Conservation (phyloP, 345 rosid genomes). For the Salix arbutifolia region DNA sequence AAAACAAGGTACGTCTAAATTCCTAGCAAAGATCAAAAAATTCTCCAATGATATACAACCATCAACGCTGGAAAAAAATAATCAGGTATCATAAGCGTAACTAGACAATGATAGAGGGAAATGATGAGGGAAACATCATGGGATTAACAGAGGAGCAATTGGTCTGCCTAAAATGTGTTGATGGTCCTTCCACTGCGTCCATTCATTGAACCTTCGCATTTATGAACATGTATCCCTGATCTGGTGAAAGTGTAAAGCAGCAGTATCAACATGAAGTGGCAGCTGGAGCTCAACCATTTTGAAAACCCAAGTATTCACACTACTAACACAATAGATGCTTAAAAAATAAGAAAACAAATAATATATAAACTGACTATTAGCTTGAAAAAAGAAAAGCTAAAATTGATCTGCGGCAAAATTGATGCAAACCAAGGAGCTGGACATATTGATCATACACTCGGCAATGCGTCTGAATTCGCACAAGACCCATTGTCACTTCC, state of each 20-base stretch:
- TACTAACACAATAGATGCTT: neutral
- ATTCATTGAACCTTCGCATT: neutral
- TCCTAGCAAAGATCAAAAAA: conserved; percentile 74
- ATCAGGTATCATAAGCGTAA: conserved; percentile 7
- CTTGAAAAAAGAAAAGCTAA: neutral
- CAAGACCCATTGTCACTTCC: no score
- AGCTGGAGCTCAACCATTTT: conserved; percentile 1
- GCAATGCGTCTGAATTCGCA: no score
- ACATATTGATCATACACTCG: no score
- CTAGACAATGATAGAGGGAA: neutral
- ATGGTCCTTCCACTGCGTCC: conserved; percentile 96
- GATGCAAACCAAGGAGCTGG: no score
- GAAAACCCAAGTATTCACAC: neutral
- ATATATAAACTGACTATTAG: neutral
- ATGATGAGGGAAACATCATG: conserved; percentile 1
- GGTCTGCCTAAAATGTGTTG: conserved; percentile 89
- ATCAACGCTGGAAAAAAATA: conserved; percentile 72
- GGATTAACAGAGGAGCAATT: neutral
- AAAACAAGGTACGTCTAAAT: conserved; percentile 50
- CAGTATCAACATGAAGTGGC: neutral
- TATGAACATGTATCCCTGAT: neutral
- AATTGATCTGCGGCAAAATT: neutral
- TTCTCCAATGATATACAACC: conserved; percentile 98
- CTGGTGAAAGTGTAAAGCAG: neutral
- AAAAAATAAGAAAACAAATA: neutral